A percentile compares a stretch with the other conserved stretches of the same genome.
Evolutionary conservation across 306 rosid genomes (phyloP).

Genomic region (Vicia faba): DNA sequence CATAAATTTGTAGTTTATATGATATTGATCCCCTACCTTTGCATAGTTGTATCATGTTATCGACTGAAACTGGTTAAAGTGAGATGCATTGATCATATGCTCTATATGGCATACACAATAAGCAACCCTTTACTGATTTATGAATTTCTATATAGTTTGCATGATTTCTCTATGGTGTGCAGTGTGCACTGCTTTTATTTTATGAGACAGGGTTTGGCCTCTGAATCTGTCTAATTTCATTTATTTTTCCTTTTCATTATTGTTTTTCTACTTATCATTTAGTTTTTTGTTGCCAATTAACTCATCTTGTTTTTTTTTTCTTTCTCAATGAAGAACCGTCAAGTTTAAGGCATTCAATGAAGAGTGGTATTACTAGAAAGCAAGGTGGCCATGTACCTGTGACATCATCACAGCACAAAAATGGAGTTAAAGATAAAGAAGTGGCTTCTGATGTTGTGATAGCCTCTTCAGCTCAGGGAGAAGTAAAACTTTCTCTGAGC

Average conservation of each 20-base stretch:
- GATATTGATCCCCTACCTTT: constrained; percentile 1
- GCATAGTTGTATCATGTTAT: constrained; percentile 3
- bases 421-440: constrained; percentile 41
- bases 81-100: not conserved
- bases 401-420: constrained; percentile 37
- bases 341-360: constrained; percentile 34
- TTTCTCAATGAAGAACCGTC: constrained; percentile 49
- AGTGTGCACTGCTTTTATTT: not conserved
- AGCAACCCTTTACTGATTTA: constrained; percentile 11
- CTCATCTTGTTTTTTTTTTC: constrained; percentile 11
- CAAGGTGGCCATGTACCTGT: constrained; percentile 38
- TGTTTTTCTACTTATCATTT: not conserved
- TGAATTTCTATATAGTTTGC: constrained; percentile 19
- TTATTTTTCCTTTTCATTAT: not conserved
- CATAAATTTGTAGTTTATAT: not conserved
- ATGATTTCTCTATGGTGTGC: not conserved
- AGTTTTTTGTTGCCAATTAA: constrained; percentile 1
- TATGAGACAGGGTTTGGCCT: constrained; percentile 16
- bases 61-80: constrained; percentile 18
- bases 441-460: constrained; percentile 56
- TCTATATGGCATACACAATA: not conserved
- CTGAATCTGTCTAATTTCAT: constrained; percentile 4
- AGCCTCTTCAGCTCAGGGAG: constrained; percentile 78
- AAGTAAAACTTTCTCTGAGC: constrained; percentile 85
- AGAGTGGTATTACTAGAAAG: constrained; percentile 44